phyloP scores from a whole-genome alignment of 805 yeast species.

The Starmerella vaccinii region DNA sequence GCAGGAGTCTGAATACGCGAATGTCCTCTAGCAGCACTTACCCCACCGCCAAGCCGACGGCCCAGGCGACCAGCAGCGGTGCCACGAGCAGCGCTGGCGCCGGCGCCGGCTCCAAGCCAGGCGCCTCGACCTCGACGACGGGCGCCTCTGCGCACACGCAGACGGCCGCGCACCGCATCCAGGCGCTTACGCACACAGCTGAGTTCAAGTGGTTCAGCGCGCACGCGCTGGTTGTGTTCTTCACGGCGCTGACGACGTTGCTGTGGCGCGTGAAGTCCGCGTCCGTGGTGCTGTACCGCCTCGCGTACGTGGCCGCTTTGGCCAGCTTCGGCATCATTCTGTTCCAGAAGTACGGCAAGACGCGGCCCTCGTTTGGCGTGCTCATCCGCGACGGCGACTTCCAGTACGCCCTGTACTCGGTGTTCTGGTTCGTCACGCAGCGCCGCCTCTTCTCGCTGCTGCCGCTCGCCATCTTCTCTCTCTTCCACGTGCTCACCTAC shows the following conservation, averaged over 20 bases:
- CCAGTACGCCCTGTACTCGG: slow-evolving; percentile 55
- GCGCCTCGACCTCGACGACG: no score
- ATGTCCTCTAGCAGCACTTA: slow-evolving; percentile 2
- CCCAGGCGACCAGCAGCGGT: slow-evolving; percentile 2
- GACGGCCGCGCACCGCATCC: slow-evolving; percentile 12
- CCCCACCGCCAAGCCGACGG: slow-evolving; percentile 1
- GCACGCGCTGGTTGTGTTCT: slow-evolving; percentile 21
- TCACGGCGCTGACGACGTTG: slow-evolving; percentile 16
- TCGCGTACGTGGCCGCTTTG: slow-evolving; percentile 53
- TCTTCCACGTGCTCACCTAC: slow-evolving; percentile 74
- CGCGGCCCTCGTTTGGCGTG: slow-evolving; percentile 23
- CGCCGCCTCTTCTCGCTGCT: slow-evolving; percentile 50
- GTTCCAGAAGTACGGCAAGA: slow-evolving; percentile 42
- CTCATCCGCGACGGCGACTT: slow-evolving; percentile 49
- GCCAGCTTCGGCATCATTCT: slow-evolving; percentile 68
- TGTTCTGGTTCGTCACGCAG: slow-evolving; percentile 50
- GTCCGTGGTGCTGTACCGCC: slow-evolving; percentile 43
- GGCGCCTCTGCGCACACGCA: neutral
- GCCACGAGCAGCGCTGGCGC: slow-evolving; percentile 2
- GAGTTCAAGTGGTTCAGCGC: slow-evolving; percentile 27
- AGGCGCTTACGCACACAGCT: slow-evolving; percentile 22
- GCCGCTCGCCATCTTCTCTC: slow-evolving; percentile 68
- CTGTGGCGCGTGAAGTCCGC: slow-evolving; percentile 25
- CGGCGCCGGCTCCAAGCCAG: neutral
- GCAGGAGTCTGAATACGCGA: neutral